Evolutionary conservation across 1,284 basidiomycete genomes (phyloP).

Genomic region (Ustilago cynodontis): DNA sequence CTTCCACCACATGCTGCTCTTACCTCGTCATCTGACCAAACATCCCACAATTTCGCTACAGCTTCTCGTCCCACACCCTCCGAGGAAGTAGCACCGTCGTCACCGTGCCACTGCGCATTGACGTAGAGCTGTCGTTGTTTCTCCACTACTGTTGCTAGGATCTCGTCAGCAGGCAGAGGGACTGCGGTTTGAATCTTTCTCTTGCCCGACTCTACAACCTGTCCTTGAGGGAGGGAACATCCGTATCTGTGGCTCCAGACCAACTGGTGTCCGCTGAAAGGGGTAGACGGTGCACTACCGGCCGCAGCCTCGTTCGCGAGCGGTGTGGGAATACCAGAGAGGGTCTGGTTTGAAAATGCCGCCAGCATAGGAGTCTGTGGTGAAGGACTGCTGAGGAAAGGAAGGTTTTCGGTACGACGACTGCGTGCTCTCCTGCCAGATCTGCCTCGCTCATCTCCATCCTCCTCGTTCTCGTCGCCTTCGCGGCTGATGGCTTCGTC

Average conservation of each 20-base stretch:
- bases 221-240: constrained; percentile 21
- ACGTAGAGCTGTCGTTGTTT: constrained; percentile 51
- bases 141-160: constrained; percentile 27
- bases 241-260: constrained; percentile 49
- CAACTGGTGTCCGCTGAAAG: constrained; percentile 39
- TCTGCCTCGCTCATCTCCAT: constrained; percentile 33
- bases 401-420: constrained; percentile 50
- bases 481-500: constrained; percentile 38
- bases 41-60: constrained; percentile 40
- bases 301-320: constrained; percentile 1
- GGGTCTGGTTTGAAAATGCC: neutral
- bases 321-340: neutral
- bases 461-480: constrained; percentile 35
- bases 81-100: constrained; percentile 25
- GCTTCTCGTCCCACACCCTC: constrained; percentile 26
- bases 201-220: constrained; percentile 35
- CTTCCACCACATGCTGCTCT: constrained; percentile 39
- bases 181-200: constrained; percentile 37
- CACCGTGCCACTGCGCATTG: constrained; percentile 42
- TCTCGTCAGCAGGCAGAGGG: constrained; percentile 34
- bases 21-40: constrained; percentile 44
- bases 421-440: constrained; percentile 46
- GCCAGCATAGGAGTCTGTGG: constrained; percentile 26
- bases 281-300: constrained; percentile 30
- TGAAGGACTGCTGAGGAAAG: constrained; percentile 51